Evolutionary conservation across 352 stramenopile genomes (phyloP), one percentile per base, ranked within the genome.

Genomic region (Phytophthora hibernalis): DNA sequence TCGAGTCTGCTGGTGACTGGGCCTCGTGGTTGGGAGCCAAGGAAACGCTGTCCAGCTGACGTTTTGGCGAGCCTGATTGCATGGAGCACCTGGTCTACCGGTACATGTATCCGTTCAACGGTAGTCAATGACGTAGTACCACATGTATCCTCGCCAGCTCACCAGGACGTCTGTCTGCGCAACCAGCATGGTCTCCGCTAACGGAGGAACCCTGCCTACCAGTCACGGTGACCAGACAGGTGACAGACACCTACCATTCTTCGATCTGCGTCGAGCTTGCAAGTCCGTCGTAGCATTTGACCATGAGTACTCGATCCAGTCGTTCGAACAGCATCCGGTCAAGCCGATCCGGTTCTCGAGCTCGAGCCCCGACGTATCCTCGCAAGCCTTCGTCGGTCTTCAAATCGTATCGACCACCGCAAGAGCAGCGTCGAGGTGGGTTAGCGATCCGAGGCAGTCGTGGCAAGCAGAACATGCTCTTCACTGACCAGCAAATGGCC

Each of bases 401-500:
- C 54, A 66, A 76, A 44, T 70, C 64, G 28, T 68, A 61, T 22
- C 69, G 64, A 24, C 64, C 40, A 48, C 69, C 54, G 24, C 69
- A 65, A 47, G 40, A 58, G 12, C 64, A 62, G 9, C 52, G 44
- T 44, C 57, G 69, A 24, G 43, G 28, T 38, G 68, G 64, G 0
- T 35, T 77, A 9, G 65, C 63, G 13, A 57, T 77, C 49, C 64
- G 54, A 42, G 65, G 69, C 35, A 54, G 43, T 54, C 37, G 55
- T 6, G 70, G 70, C 15, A 38, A 54, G 11, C 47, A 72, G 47
- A 56, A 67, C 21, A 58, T 78, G 55, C 38, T 75, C 8, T 71
- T 75, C 48, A 75, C 65, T 12, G 70, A 78, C 50, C 70, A 78
- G 54, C 65, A 78, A 31, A 61, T 78, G 65, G 65, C 66, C 18